These are phyloP conservation scores for Aschersonia sp. DNA, from an alignment of 2,329 filamentous ascomycete species.

Conservation along the genomic window DNA sequence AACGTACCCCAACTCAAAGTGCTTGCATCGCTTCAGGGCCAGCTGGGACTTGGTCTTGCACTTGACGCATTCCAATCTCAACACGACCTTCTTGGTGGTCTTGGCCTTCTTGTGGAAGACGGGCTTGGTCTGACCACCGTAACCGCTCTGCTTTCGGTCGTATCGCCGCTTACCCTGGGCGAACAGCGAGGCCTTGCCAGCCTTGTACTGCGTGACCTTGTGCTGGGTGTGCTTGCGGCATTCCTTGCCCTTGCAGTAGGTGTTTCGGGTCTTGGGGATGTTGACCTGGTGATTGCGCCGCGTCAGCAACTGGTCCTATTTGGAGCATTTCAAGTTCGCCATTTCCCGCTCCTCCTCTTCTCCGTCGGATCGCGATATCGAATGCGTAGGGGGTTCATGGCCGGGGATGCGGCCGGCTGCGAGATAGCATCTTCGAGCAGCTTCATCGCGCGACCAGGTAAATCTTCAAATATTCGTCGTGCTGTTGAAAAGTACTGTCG, in stretches of 20 bases:
- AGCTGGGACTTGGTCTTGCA: conserved; percentile 99
- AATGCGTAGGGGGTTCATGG: too few relatives aligned
- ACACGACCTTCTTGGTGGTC: conserved; percentile 99
- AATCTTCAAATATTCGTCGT: too few relatives aligned
- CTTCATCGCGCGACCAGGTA: too few relatives aligned
- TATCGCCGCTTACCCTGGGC: conserved; percentile 99
- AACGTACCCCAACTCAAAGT: conserved; percentile 97
- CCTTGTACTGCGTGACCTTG: conserved; percentile 95
- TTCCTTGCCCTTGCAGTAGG: conserved; percentile 93
- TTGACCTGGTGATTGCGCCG: conserved; percentile 54
- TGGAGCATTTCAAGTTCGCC: neutral
- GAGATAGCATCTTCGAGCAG: too few relatives aligned
- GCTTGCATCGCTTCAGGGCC: conserved; percentile 99
- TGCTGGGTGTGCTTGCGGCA: conserved; percentile 86
- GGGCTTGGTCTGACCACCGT: conserved; percentile 99
- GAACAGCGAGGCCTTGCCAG: conserved; percentile 89
- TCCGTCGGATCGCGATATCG: too few relatives aligned
- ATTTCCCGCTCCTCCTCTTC: neutral
- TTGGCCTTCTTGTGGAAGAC: conserved; percentile 99
- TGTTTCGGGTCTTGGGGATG: conserved; percentile 95
- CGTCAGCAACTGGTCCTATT: conserved; percentile 1
- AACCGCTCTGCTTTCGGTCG: conserved; percentile 97
- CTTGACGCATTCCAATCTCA: conserved; percentile 90
- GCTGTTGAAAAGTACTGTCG: too few relatives aligned
- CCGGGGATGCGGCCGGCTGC: too few relatives aligned